A percentile compares a stretch with the other conserved stretches of the same genome.
These are phyloP conservation scores for Eutypella sp. DNA, from an alignment of 2,329 filamentous ascomycete genomes.

Conservation along the genomic window DNA sequence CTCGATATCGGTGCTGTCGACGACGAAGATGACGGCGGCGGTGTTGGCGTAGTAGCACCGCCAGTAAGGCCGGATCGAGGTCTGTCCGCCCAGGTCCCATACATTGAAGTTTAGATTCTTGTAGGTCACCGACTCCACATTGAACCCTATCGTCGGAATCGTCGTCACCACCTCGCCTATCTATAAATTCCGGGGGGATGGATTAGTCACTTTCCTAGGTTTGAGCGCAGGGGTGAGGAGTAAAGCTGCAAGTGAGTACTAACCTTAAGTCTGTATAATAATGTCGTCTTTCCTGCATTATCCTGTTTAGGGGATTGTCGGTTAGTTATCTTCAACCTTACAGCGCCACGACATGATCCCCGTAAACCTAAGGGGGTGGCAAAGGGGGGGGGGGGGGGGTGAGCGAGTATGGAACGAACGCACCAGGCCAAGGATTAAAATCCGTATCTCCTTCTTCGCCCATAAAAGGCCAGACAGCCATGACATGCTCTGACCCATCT, in stretches of 20 bases:
- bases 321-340: slow-evolving; percentile 11
- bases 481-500: slow-evolving; percentile 61
- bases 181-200: slow-evolving; percentile 43
- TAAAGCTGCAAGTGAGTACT: slow-evolving; percentile 4
- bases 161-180: slow-evolving; percentile 98
- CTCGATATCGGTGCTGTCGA: slow-evolving; percentile 97
- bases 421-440: slow-evolving; percentile 91
- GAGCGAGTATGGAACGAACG: slow-evolving; percentile 23
- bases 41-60: slow-evolving; percentile 99
- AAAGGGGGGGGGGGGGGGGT: slow-evolving; percentile 3
- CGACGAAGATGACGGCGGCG: slow-evolving; percentile 95
- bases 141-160: slow-evolving; percentile 98
- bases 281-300: slow-evolving; percentile 96
- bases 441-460: slow-evolving; percentile 96
- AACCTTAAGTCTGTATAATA: slow-evolving; percentile 94
- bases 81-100: slow-evolving; percentile 97
- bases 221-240: too few relatives aligned
- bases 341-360: slow-evolving; percentile 8
- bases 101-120: slow-evolving; percentile 98
- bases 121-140: slow-evolving; percentile 97
- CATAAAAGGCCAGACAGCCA: slow-evolving; percentile 72
- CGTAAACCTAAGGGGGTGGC: not conserved
- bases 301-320: slow-evolving; percentile 53
- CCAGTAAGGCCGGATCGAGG: slow-evolving; percentile 98
- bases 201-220: not conserved